Conservation (phyloP, 345 rosid genomes). For the Kernera saxatilis region DNA sequence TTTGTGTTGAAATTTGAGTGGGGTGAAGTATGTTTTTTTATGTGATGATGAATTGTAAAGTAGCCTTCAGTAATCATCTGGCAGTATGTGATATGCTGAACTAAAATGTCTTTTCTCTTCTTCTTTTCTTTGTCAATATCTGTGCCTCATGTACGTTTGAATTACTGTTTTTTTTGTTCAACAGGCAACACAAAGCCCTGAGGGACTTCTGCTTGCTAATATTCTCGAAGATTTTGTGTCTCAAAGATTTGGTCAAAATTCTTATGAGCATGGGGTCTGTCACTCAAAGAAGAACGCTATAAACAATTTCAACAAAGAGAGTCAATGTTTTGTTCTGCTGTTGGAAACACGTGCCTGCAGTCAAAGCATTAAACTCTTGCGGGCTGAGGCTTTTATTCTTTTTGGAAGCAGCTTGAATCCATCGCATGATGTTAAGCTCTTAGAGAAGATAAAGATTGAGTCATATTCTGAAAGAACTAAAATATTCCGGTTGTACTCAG, state of each 20-base stretch:
- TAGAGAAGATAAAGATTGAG: constrained; percentile 69
- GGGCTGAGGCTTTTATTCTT: constrained; percentile 66
- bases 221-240: constrained; percentile 77
- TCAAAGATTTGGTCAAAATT: constrained; percentile 67
- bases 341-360: constrained; percentile 83
- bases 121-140: neutral
- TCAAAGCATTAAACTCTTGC: constrained; percentile 59
- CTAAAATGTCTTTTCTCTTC: neutral
- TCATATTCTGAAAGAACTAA: constrained; percentile 52
- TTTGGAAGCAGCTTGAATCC: constrained; percentile 81
- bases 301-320: constrained; percentile 63
- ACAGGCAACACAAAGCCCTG: constrained; percentile 57
- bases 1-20: neutral
- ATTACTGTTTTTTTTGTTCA: neutral
- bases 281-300: constrained; percentile 47
- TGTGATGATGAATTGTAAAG: constrained; percentile 16
- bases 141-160: constrained; percentile 8
- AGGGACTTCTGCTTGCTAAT: constrained; percentile 57
- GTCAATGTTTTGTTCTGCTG: constrained; percentile 65
- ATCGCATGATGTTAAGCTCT: constrained; percentile 52
- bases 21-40: constrained; percentile 2
- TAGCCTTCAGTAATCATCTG: constrained; percentile 1
- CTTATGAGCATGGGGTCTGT: constrained; percentile 72
- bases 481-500: constrained; percentile 68
- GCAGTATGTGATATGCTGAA: neutral